These are phyloP conservation scores for Ogataea nitratoaversa DNA, from an alignment of 805 yeast genomes.

Conservation along the genomic window DNA sequence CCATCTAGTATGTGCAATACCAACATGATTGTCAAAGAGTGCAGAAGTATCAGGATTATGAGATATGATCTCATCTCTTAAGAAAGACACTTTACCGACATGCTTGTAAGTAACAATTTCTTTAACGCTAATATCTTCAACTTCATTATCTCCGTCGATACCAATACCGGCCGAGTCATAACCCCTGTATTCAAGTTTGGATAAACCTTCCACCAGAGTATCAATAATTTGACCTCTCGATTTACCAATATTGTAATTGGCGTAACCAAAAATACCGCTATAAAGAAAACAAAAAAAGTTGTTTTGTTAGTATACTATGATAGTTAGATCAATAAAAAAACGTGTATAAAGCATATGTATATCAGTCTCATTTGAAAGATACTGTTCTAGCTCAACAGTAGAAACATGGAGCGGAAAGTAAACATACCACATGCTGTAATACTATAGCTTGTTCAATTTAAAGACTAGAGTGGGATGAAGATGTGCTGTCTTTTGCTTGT, in stretches of 20 bases:
- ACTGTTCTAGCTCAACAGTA: too few species aligned
- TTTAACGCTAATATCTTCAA: conserved; percentile 37
- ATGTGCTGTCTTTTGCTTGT: too few species aligned
- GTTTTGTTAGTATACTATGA: conserved; percentile 2
- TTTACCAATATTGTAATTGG: conserved; percentile 89
- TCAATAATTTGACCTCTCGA: conserved; percentile 89
- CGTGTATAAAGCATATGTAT: too few species aligned
- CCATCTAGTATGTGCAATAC: conserved; percentile 99
- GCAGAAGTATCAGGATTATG: conserved; percentile 53
- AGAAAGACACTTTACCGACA: conserved; percentile 86
- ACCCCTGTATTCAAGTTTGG: conserved; percentile 93
- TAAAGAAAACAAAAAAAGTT: background rate
- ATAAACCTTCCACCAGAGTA: conserved; percentile 80
- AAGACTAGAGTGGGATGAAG: too few species aligned
- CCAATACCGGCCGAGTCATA: conserved; percentile 98
- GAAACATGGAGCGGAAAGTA: too few species aligned
- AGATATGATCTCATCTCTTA: conserved; percentile 58
- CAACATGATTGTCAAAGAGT: conserved; percentile 79
- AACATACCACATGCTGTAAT: conserved; percentile 2
- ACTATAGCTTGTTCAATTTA: too few species aligned
- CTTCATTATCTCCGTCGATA: conserved; percentile 74
- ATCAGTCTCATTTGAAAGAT: too few species aligned
- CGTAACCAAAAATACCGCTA: conserved; percentile 97
- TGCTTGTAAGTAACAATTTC: conserved; percentile 74
- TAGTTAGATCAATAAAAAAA: too few species aligned